Base-by-base conservation (phyloP, 257 asterid species). In the Solanum ahanhuiri region DNA sequence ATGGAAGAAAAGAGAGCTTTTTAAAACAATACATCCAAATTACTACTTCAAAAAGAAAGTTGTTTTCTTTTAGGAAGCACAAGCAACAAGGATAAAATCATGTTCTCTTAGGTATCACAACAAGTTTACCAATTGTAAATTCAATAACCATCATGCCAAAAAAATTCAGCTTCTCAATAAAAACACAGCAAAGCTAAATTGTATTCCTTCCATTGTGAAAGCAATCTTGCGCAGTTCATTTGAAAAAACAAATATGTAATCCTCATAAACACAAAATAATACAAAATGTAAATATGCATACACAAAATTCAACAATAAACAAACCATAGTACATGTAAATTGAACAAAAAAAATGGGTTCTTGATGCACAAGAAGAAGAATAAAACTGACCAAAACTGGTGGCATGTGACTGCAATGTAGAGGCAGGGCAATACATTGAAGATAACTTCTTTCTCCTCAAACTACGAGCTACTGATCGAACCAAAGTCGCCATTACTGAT, bases 331-430 rank as follows among this genome's bases (percentile, higher is more conserved):
- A 30, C 7, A 81, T 67, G 39, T 23, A 28, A 12, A 41, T 7
- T 23, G 63, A 76, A 41, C 83, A 12, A 12, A n/a, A 77, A 41
- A 25, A 3, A 2, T 43, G 7, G 9, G 1, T 15, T 22, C 23
- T 51, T 35, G 17, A 35, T 1, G 15, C 9, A 82, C 5, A 9
- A 64, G 20, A 28, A 41, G 30, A 64, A 71, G 15, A 12, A 82
- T 83, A 20, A 35, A 14, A 86, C 93, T 86, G 17, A 95, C 99
- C 98, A 86, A 93, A 96, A 88, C 98, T 96, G 81, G 99, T 95
- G 18, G 98, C 92, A 83, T 96, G 99, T 4, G 98, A 92, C 84
- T 94, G 98, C 90, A 95, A 89, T 85, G 87, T 86, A 60, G 94
- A 87, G 86, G 91, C 86, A 3, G 93, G 87, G 63, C 85, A 84